These are phyloP conservation scores for Cyclocybe cylindracea DNA, from an alignment of 768 basidiomycete genomes.

Conservation along the genomic window DNA sequence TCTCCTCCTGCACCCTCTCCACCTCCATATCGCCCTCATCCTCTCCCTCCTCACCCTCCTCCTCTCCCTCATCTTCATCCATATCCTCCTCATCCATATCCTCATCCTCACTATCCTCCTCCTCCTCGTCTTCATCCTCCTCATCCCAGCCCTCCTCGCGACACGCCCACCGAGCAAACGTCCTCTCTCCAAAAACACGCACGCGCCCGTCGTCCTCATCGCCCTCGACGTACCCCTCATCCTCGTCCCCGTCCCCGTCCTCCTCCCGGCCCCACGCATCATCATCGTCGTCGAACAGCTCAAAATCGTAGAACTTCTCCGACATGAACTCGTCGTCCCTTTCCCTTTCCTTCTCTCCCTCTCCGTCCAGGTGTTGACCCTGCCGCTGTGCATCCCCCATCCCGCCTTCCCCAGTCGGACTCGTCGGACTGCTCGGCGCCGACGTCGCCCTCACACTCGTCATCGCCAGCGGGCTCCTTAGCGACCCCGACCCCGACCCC, in stretches of 20 bases:
- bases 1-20: slow-evolving; percentile 18
- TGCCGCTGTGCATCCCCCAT: no score
- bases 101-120: slow-evolving; percentile 12
- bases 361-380: no score
- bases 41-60: slow-evolving; percentile 13
- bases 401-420: no score
- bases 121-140: slow-evolving; percentile 16
- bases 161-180: no score
- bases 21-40: slow-evolving; percentile 8
- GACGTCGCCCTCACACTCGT: not conserved
- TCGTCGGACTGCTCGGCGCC: no score
- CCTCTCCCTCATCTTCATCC: slow-evolving; percentile 18
- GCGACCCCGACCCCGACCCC: no score
- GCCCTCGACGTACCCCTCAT: not conserved
- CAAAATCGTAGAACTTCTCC: slow-evolving; percentile 3
- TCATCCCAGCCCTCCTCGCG: no score
- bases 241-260: not conserved
- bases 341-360: no score
- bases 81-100: slow-evolving; percentile 19
- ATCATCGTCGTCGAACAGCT: slow-evolving; percentile 6
- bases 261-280: no score
- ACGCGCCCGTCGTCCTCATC: not conserved
- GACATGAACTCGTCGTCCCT: slow-evolving; percentile 5
- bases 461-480: not conserved
- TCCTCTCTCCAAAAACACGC: not conserved